Evolutionary conservation across 192 early-diverging fungal species (phyloP).

Genomic region (Phlyctochytrium bullatum): DNA sequence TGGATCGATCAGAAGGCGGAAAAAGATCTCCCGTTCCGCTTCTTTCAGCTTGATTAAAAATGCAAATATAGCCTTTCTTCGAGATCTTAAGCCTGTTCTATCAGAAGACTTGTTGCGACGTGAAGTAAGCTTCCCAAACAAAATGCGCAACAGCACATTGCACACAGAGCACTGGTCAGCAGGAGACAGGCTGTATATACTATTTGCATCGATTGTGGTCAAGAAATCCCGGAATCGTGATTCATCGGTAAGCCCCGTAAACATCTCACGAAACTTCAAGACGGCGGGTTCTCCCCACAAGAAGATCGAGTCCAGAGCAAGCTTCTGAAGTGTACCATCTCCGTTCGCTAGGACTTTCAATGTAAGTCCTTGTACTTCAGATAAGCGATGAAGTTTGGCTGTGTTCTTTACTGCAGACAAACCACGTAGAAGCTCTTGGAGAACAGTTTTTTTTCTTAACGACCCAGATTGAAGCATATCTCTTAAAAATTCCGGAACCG

Average conservation of each 20-base stretch:
- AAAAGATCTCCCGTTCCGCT: conserved; percentile 67
- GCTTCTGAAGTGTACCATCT: conserved; percentile 73
- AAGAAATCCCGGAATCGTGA: conserved; percentile 90
- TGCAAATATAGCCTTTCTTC: conserved; percentile 81
- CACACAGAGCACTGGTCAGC: conserved; percentile 58
- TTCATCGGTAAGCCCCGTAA: conserved; percentile 78
- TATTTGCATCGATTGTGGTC: too few species aligned
- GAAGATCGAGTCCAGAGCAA: conserved; percentile 80
- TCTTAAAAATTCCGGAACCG: too few species aligned
- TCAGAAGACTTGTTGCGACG: conserved; percentile 71
- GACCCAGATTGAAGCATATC: too few species aligned
- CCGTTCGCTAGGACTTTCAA: conserved; percentile 80
- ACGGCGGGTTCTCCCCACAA: conserved; percentile 75
- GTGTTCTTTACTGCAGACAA: too few species aligned
- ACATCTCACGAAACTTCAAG: conserved; percentile 69
- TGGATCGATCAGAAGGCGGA: conserved; percentile 80
- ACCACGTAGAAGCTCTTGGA: too few species aligned
- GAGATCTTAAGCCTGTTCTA: conserved; percentile 65
- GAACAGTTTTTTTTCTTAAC: too few species aligned
- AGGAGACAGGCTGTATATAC: too few species aligned
- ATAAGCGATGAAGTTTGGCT: too few species aligned
- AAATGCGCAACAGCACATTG: conserved; percentile 73
- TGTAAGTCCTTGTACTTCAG: too few species aligned
- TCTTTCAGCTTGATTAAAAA: conserved; percentile 68
- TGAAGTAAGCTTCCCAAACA: conserved; percentile 88